Evolutionary conservation across 2,329 filamentous ascomycete genomes (phyloP), one percentile per base, ranked within the genome.

Genomic region (Trichoderma sp.): DNA sequence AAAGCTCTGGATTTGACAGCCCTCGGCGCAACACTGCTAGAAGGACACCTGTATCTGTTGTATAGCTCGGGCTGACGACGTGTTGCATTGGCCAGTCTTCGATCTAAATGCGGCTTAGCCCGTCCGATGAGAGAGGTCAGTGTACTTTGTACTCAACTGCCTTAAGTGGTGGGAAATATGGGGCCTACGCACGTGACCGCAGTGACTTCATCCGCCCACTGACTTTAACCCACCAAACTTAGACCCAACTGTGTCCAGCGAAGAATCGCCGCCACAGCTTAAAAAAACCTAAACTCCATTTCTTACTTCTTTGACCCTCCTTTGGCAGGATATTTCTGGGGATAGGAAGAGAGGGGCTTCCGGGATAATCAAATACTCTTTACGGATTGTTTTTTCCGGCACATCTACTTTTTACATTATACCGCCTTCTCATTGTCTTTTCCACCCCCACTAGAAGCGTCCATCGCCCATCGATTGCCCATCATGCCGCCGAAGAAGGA

Each of bases 401-500:
- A 29, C 41, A 21, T 38, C 60, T 41, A n/a, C 27, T 65, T 50
- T 50, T 16, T 21, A 24, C 29, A 56, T 65, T 65, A 31, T 27
- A 53, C 31, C 38, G 60, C 27, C 21, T 21, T 38, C n/a, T 72
- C 72, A 75, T 77, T 69, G 63, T 74, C 68, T 73, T 78, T 75
- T 74, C 74, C 76, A 60, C 72, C 77, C 75, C 75, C 75, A 74
- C 75, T 31, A 69, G 50, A 67, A 74, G 27, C 63, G 59, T 18
- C 71, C 69, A 27, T 35, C 31, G 60, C 6, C 81, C 80, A 79
- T 77, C 79, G 81, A 80, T 77, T 77, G 78, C 83, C 85, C 87
- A 91, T 81, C 81, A 95, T 95, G 93, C 87, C 93, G 84, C 93
- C 93, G 76, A 95, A 95, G 84, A 89, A 89, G 81, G 83, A 85